Base-by-base conservation (phyloP, 2,329 filamentous ascomycete genomes). In the Neurospora crassa region DNA sequence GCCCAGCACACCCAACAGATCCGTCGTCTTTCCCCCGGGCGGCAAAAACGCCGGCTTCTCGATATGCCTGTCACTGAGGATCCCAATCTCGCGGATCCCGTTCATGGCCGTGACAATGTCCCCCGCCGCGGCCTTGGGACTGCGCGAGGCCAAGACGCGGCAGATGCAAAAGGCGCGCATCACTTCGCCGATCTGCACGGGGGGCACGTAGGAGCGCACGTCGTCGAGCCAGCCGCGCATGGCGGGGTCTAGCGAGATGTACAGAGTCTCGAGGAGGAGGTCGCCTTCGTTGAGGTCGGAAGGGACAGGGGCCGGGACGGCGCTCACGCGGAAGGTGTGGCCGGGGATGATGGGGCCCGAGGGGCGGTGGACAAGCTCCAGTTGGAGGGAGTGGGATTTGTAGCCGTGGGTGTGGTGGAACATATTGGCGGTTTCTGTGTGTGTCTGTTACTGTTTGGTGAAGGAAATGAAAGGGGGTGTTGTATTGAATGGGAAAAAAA, bases 291-390 rank as follows among this genome's bases (percentile, higher is more conserved):
- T 82, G n/a, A 81, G 76, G 69, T 81, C 79, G 41, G 81, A 80
- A 24, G 83, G 82, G 8, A 84, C 81, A 75, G 87, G 86, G 4
- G 87, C 83, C 1, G 86, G 82, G 1, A 83, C 80, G 67, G 81
- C 82, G 76, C 88, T 84, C 43, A 85, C 76, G 47, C 80, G 81
- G 80, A 93, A 92, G 16, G 91, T 92, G 78, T 88, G 80, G 72
- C 89, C 89, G 2, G 89, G 87, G 70, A 92, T 79, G 79, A 93
- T 89, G 72, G 84, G 80, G 70, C 79, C 83, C 70, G 80, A 84
- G 11, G 91, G 91, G 68, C 91, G 85, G 80, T 92, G 85, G 69
- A 87, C 88, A 72, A 93, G 87, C 73, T 88, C 83, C 73, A 91
- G 82, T 53, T 83, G 83, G 43, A 74, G 74, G 3, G 76, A 75